These are phyloP conservation scores for Plantago rigida DNA, from an alignment of 305 asterid species.

Conservation along the genomic window DNA sequence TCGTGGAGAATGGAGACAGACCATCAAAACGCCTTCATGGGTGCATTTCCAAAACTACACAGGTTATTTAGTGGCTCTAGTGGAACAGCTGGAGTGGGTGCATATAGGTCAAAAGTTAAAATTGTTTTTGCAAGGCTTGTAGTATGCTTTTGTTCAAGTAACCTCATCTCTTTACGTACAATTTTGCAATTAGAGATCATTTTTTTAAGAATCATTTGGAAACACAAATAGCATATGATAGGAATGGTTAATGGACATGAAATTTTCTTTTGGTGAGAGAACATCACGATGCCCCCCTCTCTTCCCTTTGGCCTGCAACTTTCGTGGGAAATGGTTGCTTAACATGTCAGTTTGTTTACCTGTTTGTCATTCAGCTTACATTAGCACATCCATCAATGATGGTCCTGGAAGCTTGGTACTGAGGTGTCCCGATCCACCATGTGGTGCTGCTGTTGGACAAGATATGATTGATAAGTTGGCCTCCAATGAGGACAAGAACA, in stretches of 20 bases:
- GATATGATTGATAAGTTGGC: constrained; percentile 57
- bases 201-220: no score
- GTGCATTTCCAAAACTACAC: neutral
- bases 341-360: constrained; percentile 12
- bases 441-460: constrained; percentile 71
- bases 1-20: no score
- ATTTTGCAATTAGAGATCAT: no score
- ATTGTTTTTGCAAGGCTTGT: no score
- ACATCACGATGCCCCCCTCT: no score
- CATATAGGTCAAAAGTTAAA: neutral
- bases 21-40: neutral
- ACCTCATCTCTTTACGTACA: no score
- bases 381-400: constrained; percentile 72
- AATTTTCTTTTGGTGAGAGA: no score
- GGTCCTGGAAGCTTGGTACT: constrained; percentile 85
- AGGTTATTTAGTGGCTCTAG: neutral
- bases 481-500: constrained; percentile 54
- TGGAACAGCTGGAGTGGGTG: constrained; percentile 10
- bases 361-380: constrained; percentile 52
- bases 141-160: no score
- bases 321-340: neutral
- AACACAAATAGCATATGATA: no score
- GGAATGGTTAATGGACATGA: no score
- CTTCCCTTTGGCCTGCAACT: no score
- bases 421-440: constrained; percentile 84